A percentile compares a stretch with the other conserved stretches of the same genome.
phyloP scores from a whole-genome alignment of 1,139 yeast genomes.

The Yamadazyma triangularis region DNA sequence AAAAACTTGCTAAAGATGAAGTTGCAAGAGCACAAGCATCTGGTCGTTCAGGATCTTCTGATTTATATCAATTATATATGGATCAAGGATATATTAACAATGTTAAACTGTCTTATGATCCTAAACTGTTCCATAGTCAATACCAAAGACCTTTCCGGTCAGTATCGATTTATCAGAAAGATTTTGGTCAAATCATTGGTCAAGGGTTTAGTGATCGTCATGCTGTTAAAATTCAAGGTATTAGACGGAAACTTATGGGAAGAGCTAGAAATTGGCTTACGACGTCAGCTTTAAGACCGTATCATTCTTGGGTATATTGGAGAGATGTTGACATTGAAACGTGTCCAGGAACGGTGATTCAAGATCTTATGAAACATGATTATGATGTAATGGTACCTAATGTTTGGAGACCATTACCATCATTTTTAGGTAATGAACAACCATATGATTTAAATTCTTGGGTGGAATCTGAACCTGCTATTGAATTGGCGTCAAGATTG shows the following conservation, averaged over 20 bases:
- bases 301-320: conserved; percentile 95
- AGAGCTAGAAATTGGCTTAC: conserved; percentile 87
- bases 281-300: conserved; percentile 69
- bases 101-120: conserved; percentile 55
- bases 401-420: conserved; percentile 84
- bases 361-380: conserved; percentile 68
- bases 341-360: conserved; percentile 74
- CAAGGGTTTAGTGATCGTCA: conserved; percentile 90
- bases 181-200: conserved; percentile 80
- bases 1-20: conserved; percentile 42
- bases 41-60: conserved; percentile 45
- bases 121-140: conserved; percentile 52
- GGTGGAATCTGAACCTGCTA: conserved; percentile 73
- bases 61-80: conserved; percentile 67
- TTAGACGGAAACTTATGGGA: conserved; percentile 83
- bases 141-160: conserved; percentile 71
- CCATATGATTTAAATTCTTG: conserved; percentile 87
- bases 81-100: conserved; percentile 56
- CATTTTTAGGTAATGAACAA: conserved; percentile 72
- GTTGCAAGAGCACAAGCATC: conserved; percentile 17
- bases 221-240: conserved; percentile 86
- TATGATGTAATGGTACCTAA: conserved; percentile 86
- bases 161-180: conserved; percentile 72
- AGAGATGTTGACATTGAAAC: conserved; percentile 87
- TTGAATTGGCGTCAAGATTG: conserved; percentile 60